phyloP scores from a whole-genome alignment of 768 basidiomycete species.

The Tricholoma sp. region DNA sequence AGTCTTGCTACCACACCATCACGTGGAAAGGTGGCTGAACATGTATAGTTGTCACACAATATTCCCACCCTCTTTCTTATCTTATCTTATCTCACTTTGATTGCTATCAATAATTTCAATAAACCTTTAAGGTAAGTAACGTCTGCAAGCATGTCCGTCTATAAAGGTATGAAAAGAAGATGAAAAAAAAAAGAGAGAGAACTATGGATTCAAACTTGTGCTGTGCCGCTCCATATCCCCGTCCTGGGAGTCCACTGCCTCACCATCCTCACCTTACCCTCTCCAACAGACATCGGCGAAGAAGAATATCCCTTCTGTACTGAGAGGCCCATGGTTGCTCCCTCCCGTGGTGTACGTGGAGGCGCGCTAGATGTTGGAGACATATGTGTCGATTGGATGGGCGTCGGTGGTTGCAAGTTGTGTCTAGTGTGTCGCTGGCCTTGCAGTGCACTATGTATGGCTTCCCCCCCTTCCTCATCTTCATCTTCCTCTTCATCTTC shows the following conservation, averaged over 20 bases:
- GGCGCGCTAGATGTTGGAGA: constrained; percentile 47
- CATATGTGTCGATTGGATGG: constrained; percentile 41
- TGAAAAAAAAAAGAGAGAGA: constrained; percentile 7
- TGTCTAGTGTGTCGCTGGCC: constrained; percentile 23
- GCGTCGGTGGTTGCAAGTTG: constrained; percentile 30
- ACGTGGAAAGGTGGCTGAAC: constrained; percentile 45
- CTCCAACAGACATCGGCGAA: constrained; percentile 21
- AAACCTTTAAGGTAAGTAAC: not conserved
- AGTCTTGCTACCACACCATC: constrained; percentile 18
- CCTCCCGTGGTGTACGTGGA: constrained; percentile 42
- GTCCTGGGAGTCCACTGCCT: constrained; percentile 40
- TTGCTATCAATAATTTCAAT: too few species aligned
- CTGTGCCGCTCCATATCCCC: constrained; percentile 31
- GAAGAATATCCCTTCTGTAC: constrained; percentile 23
- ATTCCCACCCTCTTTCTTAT: constrained; percentile 21
- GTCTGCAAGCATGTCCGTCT: not conserved
- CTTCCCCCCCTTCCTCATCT: constrained; percentile 53
- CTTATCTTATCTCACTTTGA: constrained; percentile 19
- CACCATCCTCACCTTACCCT: constrained; percentile 47
- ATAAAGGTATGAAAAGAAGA: constrained; percentile 4
- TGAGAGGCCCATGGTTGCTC: constrained; percentile 20
- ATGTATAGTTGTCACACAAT: constrained; percentile 50
- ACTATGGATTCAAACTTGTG: constrained; percentile 28
- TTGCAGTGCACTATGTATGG: constrained; percentile 25
- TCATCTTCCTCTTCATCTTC: constrained; percentile 51